Conservation (phyloP, 768 basidiomycete genomes). For the Terana coerulea region DNA sequence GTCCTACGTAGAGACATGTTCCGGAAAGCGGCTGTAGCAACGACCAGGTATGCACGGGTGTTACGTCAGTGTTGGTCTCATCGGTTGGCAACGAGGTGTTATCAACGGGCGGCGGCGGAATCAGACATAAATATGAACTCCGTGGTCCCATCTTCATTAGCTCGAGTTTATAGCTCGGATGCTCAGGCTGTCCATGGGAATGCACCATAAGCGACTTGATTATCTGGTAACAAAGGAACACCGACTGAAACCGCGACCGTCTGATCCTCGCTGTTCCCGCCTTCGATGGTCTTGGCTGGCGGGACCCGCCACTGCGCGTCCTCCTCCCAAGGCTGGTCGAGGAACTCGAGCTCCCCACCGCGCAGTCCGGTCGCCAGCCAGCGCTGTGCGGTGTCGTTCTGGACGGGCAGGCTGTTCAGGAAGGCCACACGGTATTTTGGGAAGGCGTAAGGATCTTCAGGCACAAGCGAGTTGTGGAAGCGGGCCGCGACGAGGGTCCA, state of each 20-base stretch:
- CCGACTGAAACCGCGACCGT: slow-evolving; percentile 16
- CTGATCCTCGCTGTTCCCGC: slow-evolving; percentile 39
- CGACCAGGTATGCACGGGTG: slow-evolving; percentile 77
- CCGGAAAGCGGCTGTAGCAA: slow-evolving; percentile 76
- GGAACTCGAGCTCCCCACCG: slow-evolving; percentile 76
- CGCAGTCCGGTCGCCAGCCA: slow-evolving; percentile 72
- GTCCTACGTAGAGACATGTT: slow-evolving; percentile 74
- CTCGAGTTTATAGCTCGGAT: slow-evolving; percentile 53
- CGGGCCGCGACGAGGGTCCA: slow-evolving; percentile 23
- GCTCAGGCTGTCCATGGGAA: slow-evolving; percentile 7
- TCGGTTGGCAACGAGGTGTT: slow-evolving; percentile 41
- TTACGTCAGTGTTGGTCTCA: slow-evolving; percentile 53
- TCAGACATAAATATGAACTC: slow-evolving; percentile 73
- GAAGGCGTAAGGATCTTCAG: slow-evolving; percentile 77
- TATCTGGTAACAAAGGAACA: slow-evolving; percentile 1
- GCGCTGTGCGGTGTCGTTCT: slow-evolving; percentile 64
- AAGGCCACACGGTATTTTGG: slow-evolving; percentile 81
- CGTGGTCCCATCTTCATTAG: slow-evolving; percentile 70
- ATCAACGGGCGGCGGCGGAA: slow-evolving; percentile 60
- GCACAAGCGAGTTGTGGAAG: slow-evolving; percentile 57
- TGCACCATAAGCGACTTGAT: neutral
- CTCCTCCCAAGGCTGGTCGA: slow-evolving; percentile 57
- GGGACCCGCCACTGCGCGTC: slow-evolving; percentile 37
- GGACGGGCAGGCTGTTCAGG: slow-evolving; percentile 72
- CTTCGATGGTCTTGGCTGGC: slow-evolving; percentile 56